phyloP scores from a whole-genome alignment of 306 rosid species.

The apple (Malus domestica) region ASM211411v1 NC_041805.1:1966001-1966500 shows the following conservation, averaged over 20 bases:
- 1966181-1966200: conserved; percentile 14
- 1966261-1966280: conserved; percentile 13
- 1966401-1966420: conserved; percentile 20
- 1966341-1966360: not conserved
- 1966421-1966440: conserved; percentile 2
- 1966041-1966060: conserved; percentile 9
- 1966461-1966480: conserved; percentile 5
- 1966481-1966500: not conserved
- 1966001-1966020: not conserved
- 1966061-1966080: conserved; percentile 3
- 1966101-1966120: not conserved
- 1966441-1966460: conserved; percentile 8
- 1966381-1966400: not conserved
- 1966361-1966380: not conserved
- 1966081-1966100: conserved; percentile 4
- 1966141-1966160: conserved; percentile 9
- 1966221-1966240: conserved; percentile 6
- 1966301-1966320: conserved; percentile 3
- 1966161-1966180: conserved; percentile 12
- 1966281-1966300: not conserved
- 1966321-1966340: conserved; percentile 18
- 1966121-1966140: conserved; percentile 12
- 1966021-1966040: not conserved
- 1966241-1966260: not conserved
- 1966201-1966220: conserved; percentile 2